A percentile compares a stretch with the other conserved stretches of the same genome.
Conservation (phyloP, 2,329 filamentous ascomycete genomes). For the Pyrenochaeta sp. region DNA sequence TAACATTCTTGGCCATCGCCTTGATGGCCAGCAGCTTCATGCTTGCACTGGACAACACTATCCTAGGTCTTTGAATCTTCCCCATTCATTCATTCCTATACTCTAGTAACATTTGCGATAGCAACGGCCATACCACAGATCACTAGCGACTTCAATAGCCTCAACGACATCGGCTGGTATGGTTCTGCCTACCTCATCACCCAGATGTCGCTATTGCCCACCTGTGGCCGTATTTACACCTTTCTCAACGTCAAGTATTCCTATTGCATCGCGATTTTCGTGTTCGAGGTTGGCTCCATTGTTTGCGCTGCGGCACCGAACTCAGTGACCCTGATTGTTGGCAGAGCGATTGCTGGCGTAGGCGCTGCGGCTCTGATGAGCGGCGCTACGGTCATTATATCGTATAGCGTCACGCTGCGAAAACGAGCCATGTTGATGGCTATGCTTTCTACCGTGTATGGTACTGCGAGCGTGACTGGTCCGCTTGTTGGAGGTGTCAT, state of each 20-base stretch:
- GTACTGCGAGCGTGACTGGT: too few relatives aligned
- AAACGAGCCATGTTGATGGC: not conserved
- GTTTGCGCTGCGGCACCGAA: slow-evolving; percentile 27
- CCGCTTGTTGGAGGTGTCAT: slow-evolving; percentile 48
- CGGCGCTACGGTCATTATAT: not conserved
- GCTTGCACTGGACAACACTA: not conserved
- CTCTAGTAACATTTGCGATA: not conserved
- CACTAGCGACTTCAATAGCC: slow-evolving; percentile 37
- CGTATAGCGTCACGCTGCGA: not conserved
- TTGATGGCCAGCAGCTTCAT: not conserved
- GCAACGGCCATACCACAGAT: slow-evolving; percentile 33
- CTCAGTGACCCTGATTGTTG: slow-evolving; percentile 24
- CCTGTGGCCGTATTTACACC: slow-evolving; percentile 53
- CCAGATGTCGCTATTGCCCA: slow-evolving; percentile 51
- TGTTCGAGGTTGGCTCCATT: slow-evolving; percentile 31
- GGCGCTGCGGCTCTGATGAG: slow-evolving; percentile 17
- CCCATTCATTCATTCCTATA: not conserved
- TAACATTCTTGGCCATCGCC: not conserved
- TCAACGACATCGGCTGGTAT: slow-evolving; percentile 41
- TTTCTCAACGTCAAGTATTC: not conserved
- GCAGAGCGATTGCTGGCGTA: slow-evolving; percentile 28
- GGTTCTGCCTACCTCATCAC: slow-evolving; percentile 54
- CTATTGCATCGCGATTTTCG: slow-evolving; percentile 26
- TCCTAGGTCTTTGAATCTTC: not conserved
- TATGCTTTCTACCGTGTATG: not conserved